Evolutionary conservation across 75 land plant genomes (phyloP), one percentile per base, ranked within the genome.

Genomic region (Isoetes taiwanensis): DNA sequence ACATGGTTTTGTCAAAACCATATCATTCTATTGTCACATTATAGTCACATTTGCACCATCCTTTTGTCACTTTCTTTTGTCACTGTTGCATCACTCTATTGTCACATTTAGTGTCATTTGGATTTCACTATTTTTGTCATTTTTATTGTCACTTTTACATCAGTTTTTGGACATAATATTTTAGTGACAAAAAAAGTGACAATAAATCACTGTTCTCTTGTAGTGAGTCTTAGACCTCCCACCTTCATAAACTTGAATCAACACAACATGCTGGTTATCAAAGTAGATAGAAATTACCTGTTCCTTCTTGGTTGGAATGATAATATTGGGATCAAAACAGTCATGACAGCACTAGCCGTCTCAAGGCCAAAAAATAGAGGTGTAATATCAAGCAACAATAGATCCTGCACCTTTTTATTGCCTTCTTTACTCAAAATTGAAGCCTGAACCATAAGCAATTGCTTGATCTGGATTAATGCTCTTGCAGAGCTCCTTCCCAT

Each of bases 401-500:
- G 37, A 33, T 78, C 84, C 48, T 78, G 82, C 23, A 78, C 82
- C 61, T 78, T 78, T 69, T 78, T 70, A 42, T 68, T 81, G 2
- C 79, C 78, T 42, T 81, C 84, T 55, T 78, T 78, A 48, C 69
- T 71, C 72, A 81, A 64, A 24, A 75, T 81, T 0, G 82, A 81
- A 53, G 82, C 84, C 41, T 78, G 84, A 2, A 78, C 84, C 84
- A 63, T 81, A 81, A 14, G 84, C 84, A 65, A 81, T 78, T 42
- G 84, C 84, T 60, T 81, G 81, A 41, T 81, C 84, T 8, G 84
- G 84, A 48, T 81, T 81, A 30, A 81, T 81, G 69, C 73, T 75
- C n/a, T n/a, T n/a, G n/a, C n/a, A n/a, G n/a, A n/a, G n/a, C n/a
- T n/a, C n/a, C n/a, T n/a, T n/a, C n/a, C n/a, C n/a, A n/a, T n/a